Evolutionary conservation across 371 early-diverging fungal genomes (phyloP).

Genomic region (Chytridiales sp.): DNA sequence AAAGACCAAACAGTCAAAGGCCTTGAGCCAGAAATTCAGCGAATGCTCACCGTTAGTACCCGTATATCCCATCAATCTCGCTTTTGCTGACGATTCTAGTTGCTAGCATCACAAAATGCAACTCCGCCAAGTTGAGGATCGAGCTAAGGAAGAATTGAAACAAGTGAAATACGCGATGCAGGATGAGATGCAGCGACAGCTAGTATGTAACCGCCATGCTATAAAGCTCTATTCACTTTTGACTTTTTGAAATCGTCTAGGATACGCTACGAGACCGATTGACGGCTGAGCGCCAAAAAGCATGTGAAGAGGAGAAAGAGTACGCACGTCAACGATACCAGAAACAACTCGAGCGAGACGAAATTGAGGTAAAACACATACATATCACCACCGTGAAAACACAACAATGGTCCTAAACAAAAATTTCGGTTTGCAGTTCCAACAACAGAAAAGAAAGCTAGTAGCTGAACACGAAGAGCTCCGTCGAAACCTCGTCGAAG

Average conservation of each 20-base stretch:
- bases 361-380: slow-evolving; percentile 42
- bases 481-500: slow-evolving; percentile 27
- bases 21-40: slow-evolving; percentile 57
- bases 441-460: slow-evolving; percentile 50
- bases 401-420: slow-evolving; percentile 1
- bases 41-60: slow-evolving; percentile 45
- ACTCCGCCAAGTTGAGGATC: slow-evolving; percentile 43
- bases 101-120: slow-evolving; percentile 50
- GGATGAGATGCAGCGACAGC: slow-evolving; percentile 80
- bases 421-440: slow-evolving; percentile 30
- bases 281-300: slow-evolving; percentile 44
- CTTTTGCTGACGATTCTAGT: slow-evolving; percentile 1
- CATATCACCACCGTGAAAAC: background rate
- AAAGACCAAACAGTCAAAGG: slow-evolving; percentile 59
- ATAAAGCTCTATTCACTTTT: background rate
- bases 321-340: slow-evolving; percentile 49
- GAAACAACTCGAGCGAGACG: slow-evolving; percentile 56
- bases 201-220: slow-evolving; percentile 20
- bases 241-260: slow-evolving; percentile 12
- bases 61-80: background rate
- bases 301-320: slow-evolving; percentile 55
- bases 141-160: slow-evolving; percentile 30
- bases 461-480: slow-evolving; percentile 44
- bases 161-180: slow-evolving; percentile 76
- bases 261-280: slow-evolving; percentile 41